These are phyloP conservation scores for Parietaria judaica DNA, from an alignment of 306 rosid species.

Conservation along the genomic window DNA sequence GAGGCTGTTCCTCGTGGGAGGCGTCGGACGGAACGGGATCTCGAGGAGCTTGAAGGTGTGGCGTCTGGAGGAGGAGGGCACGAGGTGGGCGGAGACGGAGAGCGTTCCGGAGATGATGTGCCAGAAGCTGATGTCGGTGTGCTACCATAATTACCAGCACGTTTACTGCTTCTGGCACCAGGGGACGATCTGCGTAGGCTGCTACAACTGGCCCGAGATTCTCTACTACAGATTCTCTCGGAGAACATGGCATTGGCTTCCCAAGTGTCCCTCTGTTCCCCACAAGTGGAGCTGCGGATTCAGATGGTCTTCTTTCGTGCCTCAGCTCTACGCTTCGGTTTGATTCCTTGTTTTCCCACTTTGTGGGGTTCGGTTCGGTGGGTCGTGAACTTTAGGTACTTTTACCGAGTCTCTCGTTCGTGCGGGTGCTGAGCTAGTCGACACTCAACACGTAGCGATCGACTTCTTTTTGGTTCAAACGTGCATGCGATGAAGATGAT, in stretches of 20 bases:
- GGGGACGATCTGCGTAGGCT: constrained; percentile 81
- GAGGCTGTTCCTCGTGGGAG: constrained; percentile 61
- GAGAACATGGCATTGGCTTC: constrained; percentile 93
- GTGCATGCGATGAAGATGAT: not conserved
- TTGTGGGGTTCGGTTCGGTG: not conserved
- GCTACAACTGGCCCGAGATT: constrained; percentile 92
- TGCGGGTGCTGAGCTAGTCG: not conserved
- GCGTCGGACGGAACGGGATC: constrained; percentile 72
- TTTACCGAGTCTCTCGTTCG: not conserved
- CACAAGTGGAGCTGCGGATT: constrained; percentile 78
- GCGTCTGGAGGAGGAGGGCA: constrained; percentile 29
- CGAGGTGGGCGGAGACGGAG: constrained; percentile 54
- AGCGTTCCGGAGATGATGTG: constrained; percentile 72
- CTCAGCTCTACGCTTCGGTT: constrained; percentile 43
- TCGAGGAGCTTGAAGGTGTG: constrained; percentile 63
- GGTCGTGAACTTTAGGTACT: not conserved
- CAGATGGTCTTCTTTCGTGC: constrained; percentile 83
- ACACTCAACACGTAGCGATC: too few relatives aligned
- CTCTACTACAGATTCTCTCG: constrained; percentile 58
- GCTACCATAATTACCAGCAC: constrained; percentile 84
- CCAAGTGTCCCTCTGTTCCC: constrained; percentile 68
- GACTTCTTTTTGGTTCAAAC: not conserved
- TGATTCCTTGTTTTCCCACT: constrained; percentile 6
- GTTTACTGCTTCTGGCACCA: constrained; percentile 89
- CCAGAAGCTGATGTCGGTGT: constrained; percentile 62